Percentiles rank a stretch among this genome's conserved stretches.
Evolutionary conservation across 2,329 filamentous ascomycete genomes (phyloP).

Genomic region (Aspergillus intermedius): DNA sequence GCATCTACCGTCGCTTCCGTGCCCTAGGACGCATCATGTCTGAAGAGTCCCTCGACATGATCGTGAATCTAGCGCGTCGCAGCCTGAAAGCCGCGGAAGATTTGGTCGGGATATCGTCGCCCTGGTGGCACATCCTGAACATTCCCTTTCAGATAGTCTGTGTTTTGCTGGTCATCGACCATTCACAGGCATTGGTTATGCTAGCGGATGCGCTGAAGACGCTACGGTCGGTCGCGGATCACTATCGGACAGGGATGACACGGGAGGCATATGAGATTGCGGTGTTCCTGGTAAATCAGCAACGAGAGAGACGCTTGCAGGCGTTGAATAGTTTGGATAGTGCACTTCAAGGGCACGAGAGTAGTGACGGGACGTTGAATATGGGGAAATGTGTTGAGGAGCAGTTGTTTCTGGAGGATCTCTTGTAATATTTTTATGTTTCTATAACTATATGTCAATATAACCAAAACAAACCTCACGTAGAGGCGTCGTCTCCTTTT

Average conservation of each 20-base stretch:
- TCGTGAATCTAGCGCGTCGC: neutral
- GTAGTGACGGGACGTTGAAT: neutral
- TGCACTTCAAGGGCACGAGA: neutral
- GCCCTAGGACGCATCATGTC: neutral
- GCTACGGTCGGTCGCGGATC: neutral
- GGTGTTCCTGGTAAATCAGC: neutral
- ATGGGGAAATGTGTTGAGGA: neutral
- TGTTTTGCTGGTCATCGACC: conserved; percentile 9
- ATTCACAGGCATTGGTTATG: conserved; percentile 6
- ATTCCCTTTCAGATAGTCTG: conserved; percentile 13
- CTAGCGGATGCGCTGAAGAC: conserved; percentile 3
- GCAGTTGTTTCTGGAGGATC: neutral
- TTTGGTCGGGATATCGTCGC: neutral
- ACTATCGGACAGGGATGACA: neutral
- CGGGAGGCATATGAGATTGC: neutral
- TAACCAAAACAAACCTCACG: neutral
- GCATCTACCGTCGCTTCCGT: conserved; percentile 3
- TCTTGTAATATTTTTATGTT: neutral
- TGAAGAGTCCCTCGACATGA: neutral
- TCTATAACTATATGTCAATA: neutral
- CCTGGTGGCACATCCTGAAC: conserved; percentile 16
- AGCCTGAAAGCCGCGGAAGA: neutral
- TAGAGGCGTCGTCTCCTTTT: neutral
- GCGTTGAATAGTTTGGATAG: neutral
- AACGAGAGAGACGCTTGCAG: neutral